Conservation (phyloP, 257 asterid species). For the Rhazya stricta region DNA sequence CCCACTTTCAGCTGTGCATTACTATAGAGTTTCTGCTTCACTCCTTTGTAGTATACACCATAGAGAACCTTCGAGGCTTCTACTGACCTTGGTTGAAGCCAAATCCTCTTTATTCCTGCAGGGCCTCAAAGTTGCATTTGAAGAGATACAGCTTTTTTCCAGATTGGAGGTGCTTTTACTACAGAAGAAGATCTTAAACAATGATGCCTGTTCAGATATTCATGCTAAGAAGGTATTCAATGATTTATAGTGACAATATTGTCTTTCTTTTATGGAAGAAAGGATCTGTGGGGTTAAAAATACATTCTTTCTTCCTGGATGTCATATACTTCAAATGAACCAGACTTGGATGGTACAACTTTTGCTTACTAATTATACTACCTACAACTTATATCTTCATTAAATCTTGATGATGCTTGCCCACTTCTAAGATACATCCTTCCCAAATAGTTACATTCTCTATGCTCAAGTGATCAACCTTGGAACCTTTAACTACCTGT, state of each 20-base stretch:
- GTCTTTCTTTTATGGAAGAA: conserved; percentile 11
- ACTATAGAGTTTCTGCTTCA: background rate
- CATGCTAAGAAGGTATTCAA: conserved; percentile 55
- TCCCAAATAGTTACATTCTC: background rate
- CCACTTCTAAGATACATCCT: background rate
- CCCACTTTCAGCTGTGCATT: background rate
- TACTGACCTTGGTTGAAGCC: conserved; percentile 10
- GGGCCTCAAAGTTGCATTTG: conserved; percentile 59
- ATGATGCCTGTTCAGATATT: conserved; percentile 35
- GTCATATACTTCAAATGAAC: conserved; percentile 4
- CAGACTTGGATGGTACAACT: background rate
- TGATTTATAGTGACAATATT: conserved; percentile 14
- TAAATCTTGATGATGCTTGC: background rate
- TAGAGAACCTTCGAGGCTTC: background rate
- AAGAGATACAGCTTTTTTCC: conserved; percentile 54
- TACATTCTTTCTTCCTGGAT: background rate
- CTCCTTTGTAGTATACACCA: background rate
- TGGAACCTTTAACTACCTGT: background rate
- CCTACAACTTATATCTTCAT: background rate
- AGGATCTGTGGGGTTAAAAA: background rate
- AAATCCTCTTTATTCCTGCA: conserved; percentile 30
- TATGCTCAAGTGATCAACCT: background rate
- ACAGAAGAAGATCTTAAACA: conserved; percentile 47
- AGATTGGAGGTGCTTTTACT: conserved; percentile 60
- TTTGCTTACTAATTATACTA: background rate